Conservation (phyloP, 306 rosid species). For the Trifolium repens region DNA sequence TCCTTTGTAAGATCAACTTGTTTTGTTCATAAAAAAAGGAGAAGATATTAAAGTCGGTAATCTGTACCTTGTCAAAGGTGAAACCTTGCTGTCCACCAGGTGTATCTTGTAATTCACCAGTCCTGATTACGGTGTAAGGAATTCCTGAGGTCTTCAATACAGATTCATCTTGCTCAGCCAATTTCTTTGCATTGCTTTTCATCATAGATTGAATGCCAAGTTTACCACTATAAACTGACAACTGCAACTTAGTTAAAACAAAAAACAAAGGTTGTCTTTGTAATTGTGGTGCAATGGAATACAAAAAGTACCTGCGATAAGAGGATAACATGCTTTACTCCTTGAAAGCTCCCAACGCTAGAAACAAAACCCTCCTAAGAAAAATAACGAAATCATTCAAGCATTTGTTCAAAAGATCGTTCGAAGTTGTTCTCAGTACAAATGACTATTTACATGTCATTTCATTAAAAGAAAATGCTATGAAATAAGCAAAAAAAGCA, state of each 20-base stretch:
- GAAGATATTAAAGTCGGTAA: constrained; percentile 12
- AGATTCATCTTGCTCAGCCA: constrained; percentile 86
- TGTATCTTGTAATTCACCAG: constrained; percentile 65
- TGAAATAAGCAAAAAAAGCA: constrained; percentile 18
- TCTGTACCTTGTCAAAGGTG: constrained; percentile 75
- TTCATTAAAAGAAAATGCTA: not conserved
- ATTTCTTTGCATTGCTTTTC: constrained; percentile 69
- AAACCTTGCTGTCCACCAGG: constrained; percentile 89
- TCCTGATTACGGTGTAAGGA: constrained; percentile 80
- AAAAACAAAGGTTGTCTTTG: constrained; percentile 36
- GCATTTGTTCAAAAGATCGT: constrained; percentile 6
- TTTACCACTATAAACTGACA: constrained; percentile 82
- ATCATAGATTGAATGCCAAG: constrained; percentile 77
- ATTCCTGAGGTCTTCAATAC: constrained; percentile 60
- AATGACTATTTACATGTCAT: not conserved
- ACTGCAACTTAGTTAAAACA: constrained; percentile 80
- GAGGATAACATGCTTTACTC: constrained; percentile 77
- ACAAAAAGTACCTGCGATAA: constrained; percentile 74
- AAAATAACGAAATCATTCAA: constrained; percentile 34
- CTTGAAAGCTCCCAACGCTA: constrained; percentile 64
- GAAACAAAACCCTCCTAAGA: constrained; percentile 89
- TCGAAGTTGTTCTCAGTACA: not conserved
- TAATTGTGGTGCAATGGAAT: constrained; percentile 10
- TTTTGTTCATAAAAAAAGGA: constrained; percentile 5
- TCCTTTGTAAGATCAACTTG: not conserved